These are phyloP conservation scores for Striga asiatica DNA, from an alignment of 257 asterid genomes.

Conservation along the genomic window DNA sequence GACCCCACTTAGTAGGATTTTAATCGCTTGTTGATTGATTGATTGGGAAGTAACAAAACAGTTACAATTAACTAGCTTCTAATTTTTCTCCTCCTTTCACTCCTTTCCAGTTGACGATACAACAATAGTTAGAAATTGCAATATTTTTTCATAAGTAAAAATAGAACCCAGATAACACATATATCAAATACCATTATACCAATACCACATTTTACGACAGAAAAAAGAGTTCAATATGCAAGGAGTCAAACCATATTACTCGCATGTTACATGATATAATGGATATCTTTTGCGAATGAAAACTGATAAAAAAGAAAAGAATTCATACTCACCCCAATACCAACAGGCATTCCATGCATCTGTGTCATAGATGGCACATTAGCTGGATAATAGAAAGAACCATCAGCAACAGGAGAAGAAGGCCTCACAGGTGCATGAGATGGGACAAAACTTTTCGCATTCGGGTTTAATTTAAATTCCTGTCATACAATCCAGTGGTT, in stretches of 20 bases:
- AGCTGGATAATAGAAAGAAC: conserved; percentile 77
- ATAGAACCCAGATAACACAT: not conserved
- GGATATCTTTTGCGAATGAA: not conserved
- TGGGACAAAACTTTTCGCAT: conserved; percentile 78
- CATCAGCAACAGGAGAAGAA: conserved; percentile 75
- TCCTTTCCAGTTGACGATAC: not conserved
- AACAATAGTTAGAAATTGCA: not conserved
- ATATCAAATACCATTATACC: not conserved
- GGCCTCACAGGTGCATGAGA: conserved; percentile 60
- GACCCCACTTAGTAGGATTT: too few species aligned
- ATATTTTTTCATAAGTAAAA: not conserved
- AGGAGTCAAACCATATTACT: not conserved
- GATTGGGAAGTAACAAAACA: not conserved
- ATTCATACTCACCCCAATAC: conserved; percentile 62
- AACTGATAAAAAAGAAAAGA: conserved; percentile 8
- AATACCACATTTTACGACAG: not conserved
- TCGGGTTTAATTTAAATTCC: conserved; percentile 90
- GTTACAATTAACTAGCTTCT: conserved; percentile 5
- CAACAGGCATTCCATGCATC: conserved; percentile 84
- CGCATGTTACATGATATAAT: not conserved
- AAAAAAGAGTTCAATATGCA: not conserved
- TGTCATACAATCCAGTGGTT: conserved; percentile 23
- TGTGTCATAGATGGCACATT: conserved; percentile 51
- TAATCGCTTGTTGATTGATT: not conserved
- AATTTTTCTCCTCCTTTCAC: not conserved